Percentiles rank a stretch among this genome's conserved stretches.
These are phyloP conservation scores for Amanita subjunquillea DNA, from an alignment of 768 basidiomycete species.

Conservation along the genomic window DNA sequence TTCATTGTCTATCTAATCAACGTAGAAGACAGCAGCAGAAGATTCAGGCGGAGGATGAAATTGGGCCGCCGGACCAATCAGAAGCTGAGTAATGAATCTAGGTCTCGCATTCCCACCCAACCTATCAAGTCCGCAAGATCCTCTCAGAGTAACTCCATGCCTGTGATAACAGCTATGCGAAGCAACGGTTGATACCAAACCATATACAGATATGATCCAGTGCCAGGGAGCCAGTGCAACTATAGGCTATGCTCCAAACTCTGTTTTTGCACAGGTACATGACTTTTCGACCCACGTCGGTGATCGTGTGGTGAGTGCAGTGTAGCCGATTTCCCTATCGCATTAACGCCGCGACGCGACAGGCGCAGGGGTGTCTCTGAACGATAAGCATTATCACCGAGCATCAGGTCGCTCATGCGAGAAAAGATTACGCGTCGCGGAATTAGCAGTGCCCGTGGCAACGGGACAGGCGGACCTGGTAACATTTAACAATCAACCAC, in stretches of 20 bases:
- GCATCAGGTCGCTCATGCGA: not conserved
- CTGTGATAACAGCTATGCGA: not conserved
- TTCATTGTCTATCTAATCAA: constrained; percentile 34
- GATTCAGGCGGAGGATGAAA: not conserved
- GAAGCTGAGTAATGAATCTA: not conserved
- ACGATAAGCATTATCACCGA: constrained; percentile 1
- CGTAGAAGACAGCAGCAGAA: not conserved
- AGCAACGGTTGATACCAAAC: not conserved
- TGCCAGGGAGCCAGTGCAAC: not conserved
- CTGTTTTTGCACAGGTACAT: not conserved
- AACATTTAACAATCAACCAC: no score
- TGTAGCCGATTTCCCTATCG: not conserved
- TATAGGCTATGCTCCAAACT: not conserved
- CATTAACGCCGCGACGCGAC: not conserved
- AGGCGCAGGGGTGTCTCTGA: not conserved
- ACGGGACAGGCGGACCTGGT: not conserved
- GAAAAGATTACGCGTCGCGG: not conserved
- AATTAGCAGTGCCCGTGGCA: not conserved
- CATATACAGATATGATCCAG: not conserved
- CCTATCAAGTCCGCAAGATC: not conserved
- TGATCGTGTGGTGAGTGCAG: not conserved
- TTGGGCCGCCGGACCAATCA: constrained; percentile 1
- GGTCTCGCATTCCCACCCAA: not conserved
- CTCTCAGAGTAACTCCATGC: constrained; percentile 1
- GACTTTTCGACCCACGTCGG: not conserved